Conservation (phyloP, 495 filamentous ascomycete genomes). For the Parathielavia hyrcaniae region DNA sequence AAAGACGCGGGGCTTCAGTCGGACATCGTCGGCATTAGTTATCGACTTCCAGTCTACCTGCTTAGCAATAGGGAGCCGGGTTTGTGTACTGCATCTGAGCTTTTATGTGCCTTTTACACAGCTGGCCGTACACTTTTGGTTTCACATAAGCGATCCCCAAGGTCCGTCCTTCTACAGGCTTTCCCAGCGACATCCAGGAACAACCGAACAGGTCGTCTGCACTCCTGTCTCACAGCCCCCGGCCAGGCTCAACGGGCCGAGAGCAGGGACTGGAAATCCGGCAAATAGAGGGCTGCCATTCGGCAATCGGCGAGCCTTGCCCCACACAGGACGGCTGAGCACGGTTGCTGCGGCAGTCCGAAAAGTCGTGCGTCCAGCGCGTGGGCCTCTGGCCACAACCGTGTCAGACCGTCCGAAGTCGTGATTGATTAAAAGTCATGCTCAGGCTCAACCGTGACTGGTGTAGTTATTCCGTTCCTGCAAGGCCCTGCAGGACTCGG, state of each 20-base stretch:
- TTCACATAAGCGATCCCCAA: neutral
- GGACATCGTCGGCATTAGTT: no score
- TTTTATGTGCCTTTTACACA: neutral
- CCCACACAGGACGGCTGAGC: conserved; percentile 1
- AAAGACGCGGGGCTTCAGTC: no score
- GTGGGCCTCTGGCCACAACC: neutral
- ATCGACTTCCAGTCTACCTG: no score
- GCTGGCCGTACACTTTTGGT: neutral
- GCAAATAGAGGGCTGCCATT: neutral
- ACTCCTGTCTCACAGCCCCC: conserved; percentile 1
- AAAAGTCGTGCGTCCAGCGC: neutral
- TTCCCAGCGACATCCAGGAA: neutral
- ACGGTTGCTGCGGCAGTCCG: conserved; percentile 19
- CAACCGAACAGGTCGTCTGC: neutral
- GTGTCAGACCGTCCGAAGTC: no score
- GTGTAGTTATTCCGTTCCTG: no score
- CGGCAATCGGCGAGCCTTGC: neutral
- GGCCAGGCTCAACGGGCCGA: no score
- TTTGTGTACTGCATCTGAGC: no score
- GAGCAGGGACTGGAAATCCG: neutral
- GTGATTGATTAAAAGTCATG: no score
- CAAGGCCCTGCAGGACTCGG: no score
- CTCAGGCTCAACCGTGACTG: no score
- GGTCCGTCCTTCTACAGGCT: neutral
- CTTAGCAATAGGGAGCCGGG: no score